Percentiles rank a stretch among this genome's conserved stretches.
Conservation (phyloP, 495 filamentous ascomycete species). For the Hyaloscypha finlandica region DNA sequence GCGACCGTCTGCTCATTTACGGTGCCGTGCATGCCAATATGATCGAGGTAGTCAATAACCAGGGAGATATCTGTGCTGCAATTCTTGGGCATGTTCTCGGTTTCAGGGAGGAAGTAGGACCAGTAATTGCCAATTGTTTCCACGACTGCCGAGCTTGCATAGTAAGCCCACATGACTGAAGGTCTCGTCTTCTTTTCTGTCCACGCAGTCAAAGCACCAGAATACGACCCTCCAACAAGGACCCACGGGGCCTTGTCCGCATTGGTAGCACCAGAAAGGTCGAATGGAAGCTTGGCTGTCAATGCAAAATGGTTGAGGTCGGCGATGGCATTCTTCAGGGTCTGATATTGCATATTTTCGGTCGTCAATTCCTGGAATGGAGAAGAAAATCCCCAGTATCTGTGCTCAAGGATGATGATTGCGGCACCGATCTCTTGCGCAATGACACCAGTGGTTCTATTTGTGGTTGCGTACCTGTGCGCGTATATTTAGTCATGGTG, state of each 20-base stretch:
- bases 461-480: constrained; percentile 46
- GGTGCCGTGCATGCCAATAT: constrained; percentile 43
- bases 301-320: constrained; percentile 64
- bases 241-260: constrained; percentile 62
- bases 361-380: constrained; percentile 55
- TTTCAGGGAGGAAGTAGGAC: constrained; percentile 64
- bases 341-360: constrained; percentile 60
- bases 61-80: constrained; percentile 56
- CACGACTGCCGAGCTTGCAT: constrained; percentile 61
- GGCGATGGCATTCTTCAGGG: constrained; percentile 59
- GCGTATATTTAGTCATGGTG: neutral
- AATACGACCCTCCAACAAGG: constrained; percentile 62
- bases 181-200: constrained; percentile 52
- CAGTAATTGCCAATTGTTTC: constrained; percentile 63
- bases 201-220: constrained; percentile 63
- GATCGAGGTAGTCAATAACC: constrained; percentile 58
- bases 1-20: constrained; percentile 45
- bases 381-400: constrained; percentile 63
- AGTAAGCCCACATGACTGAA: constrained; percentile 67
- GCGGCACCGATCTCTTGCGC: constrained; percentile 56
- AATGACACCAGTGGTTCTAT: constrained; percentile 48
- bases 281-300: constrained; percentile 57
- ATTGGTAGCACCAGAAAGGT: constrained; percentile 50
- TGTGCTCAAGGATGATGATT: constrained; percentile 56
- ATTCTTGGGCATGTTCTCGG: constrained; percentile 60